Base-by-base conservation (phyloP, 495 filamentous ascomycete genomes). In the Neurospora sp. region DNA sequence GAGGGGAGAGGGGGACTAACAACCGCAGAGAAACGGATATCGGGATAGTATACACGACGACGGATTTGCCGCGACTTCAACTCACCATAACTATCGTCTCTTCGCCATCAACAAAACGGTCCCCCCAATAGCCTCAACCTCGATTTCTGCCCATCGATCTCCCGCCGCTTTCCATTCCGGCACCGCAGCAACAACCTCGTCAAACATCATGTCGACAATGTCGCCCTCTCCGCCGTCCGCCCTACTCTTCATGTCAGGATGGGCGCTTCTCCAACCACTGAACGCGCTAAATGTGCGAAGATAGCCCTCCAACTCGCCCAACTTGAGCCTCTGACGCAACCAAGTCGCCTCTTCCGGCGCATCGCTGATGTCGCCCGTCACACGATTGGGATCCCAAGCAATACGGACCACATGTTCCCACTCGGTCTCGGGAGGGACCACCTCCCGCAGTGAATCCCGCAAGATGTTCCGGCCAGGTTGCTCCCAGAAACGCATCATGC, bases 401-500 rank as follows among this genome's bases (percentile, higher is more conserved):
- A 87, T 75, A 48, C 88, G 81, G 69, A 76, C 76, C 1, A 89
- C 79, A 41, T 86, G 84, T 72, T 83, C 80, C 86, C 86, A 91
- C 18, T 87, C 81, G 2, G 70, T 61, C 44, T 73, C 74, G 0
- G 87, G 88, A 12, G 87, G 88, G n/a, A 80, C 75, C 14, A 91
- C 79, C 53, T 76, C 81, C 39, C 83, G 76, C 44, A 85, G 80
- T 65, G 85, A 82, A 18, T 84, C 80, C 45, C 87, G 79, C 41
- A 91, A 77, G 44, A 86, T 85, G 5, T 76, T 75, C n/a, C 89
- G 80, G 3, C 89, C 89, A 0, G 90, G 89, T 72, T 87, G 85
- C 72, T 85, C 80, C 89, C 89, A 91, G 74, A 84, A 89, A 27
- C 81, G 77, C 7, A 88, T 90, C 79, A 91, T 80, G n/a, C 79